Evolutionary conservation across 345 rosid species (phyloP).

Genomic region (Salix dunnii): DNA sequence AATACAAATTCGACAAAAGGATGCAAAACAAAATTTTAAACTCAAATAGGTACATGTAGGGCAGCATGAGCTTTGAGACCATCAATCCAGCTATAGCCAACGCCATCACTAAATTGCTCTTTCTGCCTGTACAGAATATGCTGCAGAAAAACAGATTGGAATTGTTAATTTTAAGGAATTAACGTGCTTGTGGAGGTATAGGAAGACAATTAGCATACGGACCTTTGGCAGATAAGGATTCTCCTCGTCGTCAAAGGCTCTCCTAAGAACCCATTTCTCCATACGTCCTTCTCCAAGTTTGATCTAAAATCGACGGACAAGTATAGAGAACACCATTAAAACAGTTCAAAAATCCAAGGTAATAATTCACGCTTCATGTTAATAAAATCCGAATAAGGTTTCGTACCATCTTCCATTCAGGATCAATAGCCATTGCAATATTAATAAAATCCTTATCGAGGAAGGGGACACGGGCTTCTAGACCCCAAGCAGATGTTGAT

Average conservation of each 20-base stretch:
- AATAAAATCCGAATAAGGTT: background rate
- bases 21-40: background rate
- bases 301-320: slow-evolving; percentile 36
- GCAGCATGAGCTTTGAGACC: slow-evolving; percentile 88
- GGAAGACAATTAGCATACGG: background rate
- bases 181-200: background rate
- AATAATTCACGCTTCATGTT: background rate
- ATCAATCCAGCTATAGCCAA: slow-evolving; percentile 96
- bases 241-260: slow-evolving; percentile 82
- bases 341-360: background rate
- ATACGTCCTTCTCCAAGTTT: slow-evolving; percentile 62
- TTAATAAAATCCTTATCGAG: slow-evolving; percentile 80
- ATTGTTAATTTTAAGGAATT: slow-evolving; percentile 11
- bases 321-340: background rate
- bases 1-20: background rate
- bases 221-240: slow-evolving; percentile 88
- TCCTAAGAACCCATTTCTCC: slow-evolving; percentile 86
- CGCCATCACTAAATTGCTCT: slow-evolving; percentile 96
- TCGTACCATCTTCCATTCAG: slow-evolving; percentile 77
- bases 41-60: slow-evolving; percentile 38
- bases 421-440: slow-evolving; percentile 81
- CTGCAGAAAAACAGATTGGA: slow-evolving; percentile 35
- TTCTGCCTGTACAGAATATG: slow-evolving; percentile 93
- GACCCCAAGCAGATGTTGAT: slow-evolving; percentile 90
- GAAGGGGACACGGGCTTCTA: slow-evolving; percentile 92